A percentile compares a stretch with the other conserved stretches of the same genome.
Conservation (phyloP, 2,329 filamentous ascomycete species). For the Corynespora cassiicola region DNA sequence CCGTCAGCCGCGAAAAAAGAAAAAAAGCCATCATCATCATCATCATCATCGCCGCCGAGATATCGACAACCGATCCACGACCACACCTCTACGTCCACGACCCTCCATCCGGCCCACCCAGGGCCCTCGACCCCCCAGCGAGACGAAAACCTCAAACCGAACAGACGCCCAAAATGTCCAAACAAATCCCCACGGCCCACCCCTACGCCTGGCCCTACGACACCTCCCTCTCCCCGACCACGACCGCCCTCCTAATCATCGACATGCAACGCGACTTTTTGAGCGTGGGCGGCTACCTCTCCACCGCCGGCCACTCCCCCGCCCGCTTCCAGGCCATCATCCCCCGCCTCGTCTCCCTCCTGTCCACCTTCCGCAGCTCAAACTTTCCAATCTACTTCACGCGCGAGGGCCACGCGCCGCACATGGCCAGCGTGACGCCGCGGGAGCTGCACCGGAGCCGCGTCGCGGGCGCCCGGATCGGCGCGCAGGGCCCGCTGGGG, state of each 20-base stretch:
- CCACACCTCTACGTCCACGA: no score
- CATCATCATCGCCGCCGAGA: no score
- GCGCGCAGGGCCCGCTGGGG: conserved; percentile 61
- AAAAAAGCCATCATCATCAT: no score
- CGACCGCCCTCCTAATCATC: conserved; percentile 61
- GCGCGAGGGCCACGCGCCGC: conserved; percentile 60
- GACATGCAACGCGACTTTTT: conserved; percentile 65
- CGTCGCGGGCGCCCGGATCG: conserved; percentile 62
- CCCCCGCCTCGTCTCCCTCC: conserved; percentile 49
- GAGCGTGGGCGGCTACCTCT: conserved; percentile 57
- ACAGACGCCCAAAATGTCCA: conserved; percentile 1
- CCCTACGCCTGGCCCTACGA: conserved; percentile 53
- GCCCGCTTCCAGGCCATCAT: conserved; percentile 51
- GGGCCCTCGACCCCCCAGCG: no score
- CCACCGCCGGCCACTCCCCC: conserved; percentile 52
- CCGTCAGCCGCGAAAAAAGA: no score
- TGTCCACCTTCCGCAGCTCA: conserved; percentile 49
- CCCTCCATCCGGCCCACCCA: no score
- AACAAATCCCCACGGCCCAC: conserved; percentile 26
- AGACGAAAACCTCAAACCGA: no score
- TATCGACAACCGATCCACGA: no score
- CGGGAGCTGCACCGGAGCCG: conserved; percentile 61
- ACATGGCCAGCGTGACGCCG: conserved; percentile 62
- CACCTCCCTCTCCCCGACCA: conserved; percentile 44
- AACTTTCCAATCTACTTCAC: conserved; percentile 57